Conservation (phyloP, 257 asterid species). For the Solanum peruvianum region DNA sequence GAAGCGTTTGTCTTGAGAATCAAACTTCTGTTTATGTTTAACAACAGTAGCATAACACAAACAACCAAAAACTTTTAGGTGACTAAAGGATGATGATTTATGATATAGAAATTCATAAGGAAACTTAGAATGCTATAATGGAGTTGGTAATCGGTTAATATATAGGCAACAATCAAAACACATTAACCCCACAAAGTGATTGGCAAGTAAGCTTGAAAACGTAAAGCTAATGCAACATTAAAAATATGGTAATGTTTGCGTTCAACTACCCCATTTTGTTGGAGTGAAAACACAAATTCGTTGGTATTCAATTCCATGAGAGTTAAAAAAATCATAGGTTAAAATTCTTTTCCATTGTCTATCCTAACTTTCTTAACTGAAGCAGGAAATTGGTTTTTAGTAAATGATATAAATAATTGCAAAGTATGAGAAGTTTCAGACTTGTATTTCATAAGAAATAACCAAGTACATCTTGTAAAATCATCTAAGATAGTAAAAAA, state of each 20-base stretch:
- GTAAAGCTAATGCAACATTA: neutral
- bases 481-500: neutral
- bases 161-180: neutral
- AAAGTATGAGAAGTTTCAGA: neutral
- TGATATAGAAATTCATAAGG: neutral
- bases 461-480: neutral
- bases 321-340: neutral
- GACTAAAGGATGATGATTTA: neutral
- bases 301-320: neutral
- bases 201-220: neutral
- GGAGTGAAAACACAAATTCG: neutral
- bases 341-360: neutral
- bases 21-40: neutral
- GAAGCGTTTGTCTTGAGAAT: neutral
- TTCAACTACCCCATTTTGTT: neutral
- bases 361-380: neutral
- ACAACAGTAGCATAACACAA: neutral
- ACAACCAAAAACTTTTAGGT: neutral
- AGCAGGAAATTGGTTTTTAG: neutral
- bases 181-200: neutral
- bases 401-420: neutral
- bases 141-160: neutral
- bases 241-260: neutral
- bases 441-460: neutral
- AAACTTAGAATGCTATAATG: neutral